Conservation (phyloP, 768 basidiomycete species). For the Russula sp. region DNA sequence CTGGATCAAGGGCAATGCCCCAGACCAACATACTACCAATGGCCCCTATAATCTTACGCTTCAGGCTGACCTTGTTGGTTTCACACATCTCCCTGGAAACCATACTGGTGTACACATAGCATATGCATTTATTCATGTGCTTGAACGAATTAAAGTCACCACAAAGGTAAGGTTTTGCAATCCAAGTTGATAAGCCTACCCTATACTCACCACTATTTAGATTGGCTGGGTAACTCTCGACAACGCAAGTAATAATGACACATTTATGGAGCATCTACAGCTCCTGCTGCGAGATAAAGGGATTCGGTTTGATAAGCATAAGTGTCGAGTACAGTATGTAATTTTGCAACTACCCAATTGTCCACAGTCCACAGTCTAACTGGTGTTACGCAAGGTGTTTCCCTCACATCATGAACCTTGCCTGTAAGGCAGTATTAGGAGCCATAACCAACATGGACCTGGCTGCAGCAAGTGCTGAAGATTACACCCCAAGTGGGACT, state of each 20-base stretch:
- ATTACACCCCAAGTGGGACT: neutral
- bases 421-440: neutral
- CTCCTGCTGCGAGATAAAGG: neutral
- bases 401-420: slow-evolving; percentile 23
- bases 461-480: neutral
- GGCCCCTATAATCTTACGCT: slow-evolving; percentile 22
- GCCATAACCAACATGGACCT: neutral
- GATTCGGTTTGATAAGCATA: slow-evolving; percentile 24
- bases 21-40: neutral
- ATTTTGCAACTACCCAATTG: neutral
- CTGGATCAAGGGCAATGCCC: slow-evolving; percentile 30
- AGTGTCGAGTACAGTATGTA: slow-evolving; percentile 22
- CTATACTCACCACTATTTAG: slow-evolving; percentile 24
- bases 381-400: slow-evolving; percentile 20
- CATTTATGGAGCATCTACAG: slow-evolving; percentile 10
- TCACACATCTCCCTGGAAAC: slow-evolving; percentile 32
- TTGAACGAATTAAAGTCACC: slow-evolving; percentile 30
- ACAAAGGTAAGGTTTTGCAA: slow-evolving; percentile 24
- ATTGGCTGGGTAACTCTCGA: slow-evolving; percentile 36
- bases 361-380: too few species aligned
- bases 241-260: slow-evolving; percentile 28
- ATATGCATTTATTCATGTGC: slow-evolving; percentile 30
- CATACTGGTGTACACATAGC: slow-evolving; percentile 38
- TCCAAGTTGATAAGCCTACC: too few species aligned
- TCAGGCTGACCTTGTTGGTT: slow-evolving; percentile 33